These are phyloP conservation scores for Nicotiana attenuata DNA, from an alignment of 257 asterid genomes.

Conservation along the genomic window DNA sequence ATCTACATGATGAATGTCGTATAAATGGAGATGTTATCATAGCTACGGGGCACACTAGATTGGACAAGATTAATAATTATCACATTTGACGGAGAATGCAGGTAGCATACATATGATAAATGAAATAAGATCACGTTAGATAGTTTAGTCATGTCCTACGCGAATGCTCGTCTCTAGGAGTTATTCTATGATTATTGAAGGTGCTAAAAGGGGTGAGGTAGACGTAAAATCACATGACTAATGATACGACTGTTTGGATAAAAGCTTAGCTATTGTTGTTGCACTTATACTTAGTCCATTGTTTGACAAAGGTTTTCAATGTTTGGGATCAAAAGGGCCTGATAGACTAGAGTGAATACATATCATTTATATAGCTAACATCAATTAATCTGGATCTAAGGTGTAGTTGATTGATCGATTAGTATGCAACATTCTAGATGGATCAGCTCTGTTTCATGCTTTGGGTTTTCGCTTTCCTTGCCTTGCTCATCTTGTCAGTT, in stretches of 20 bases:
- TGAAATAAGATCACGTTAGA: background rate
- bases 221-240: background rate
- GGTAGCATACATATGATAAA: background rate
- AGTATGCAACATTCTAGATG: background rate
- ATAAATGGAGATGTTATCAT: background rate
- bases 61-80: background rate
- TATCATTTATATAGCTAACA: background rate
- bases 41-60: background rate
- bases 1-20: background rate
- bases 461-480: background rate
- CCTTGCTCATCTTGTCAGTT: slow-evolving; percentile 2
- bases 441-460: background rate
- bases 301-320: background rate
- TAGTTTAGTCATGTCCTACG: background rate
- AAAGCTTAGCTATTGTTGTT: background rate
- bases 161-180: background rate
- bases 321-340: background rate
- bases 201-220: background rate
- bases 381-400: background rate
- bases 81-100: background rate
- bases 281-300: background rate
- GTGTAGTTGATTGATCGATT: background rate
- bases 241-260: background rate
- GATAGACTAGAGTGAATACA: background rate
- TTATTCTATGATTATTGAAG: background rate